Conservation (phyloP, 2,329 filamentous ascomycete genomes). For the Fusarium abutilonis region DNA sequence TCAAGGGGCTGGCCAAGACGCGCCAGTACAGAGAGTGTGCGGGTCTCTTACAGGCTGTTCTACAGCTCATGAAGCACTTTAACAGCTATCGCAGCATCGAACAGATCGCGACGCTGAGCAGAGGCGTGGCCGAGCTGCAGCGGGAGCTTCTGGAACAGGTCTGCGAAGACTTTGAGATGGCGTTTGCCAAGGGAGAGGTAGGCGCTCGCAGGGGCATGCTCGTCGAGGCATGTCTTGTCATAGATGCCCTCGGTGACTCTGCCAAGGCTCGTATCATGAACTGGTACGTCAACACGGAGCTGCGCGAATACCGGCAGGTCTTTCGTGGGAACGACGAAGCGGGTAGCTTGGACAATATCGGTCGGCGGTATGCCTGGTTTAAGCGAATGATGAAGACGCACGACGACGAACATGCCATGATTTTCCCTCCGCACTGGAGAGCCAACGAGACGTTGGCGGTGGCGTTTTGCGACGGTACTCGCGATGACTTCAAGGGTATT, state of each 20-base stretch:
- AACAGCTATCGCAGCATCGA: constrained; percentile 98
- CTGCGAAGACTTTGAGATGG: constrained; percentile 98
- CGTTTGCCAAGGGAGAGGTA: constrained; percentile 90
- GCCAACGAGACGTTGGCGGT: constrained; percentile 91
- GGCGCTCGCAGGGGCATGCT: constrained; percentile 74
- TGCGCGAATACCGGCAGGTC: constrained; percentile 94
- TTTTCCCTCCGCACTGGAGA: constrained; percentile 89
- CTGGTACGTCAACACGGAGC: constrained; percentile 98
- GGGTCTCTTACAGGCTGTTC: constrained; percentile 89
- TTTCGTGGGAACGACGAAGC: constrained; percentile 97
- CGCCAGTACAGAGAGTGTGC: constrained; percentile 96
- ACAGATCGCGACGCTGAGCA: constrained; percentile 92
- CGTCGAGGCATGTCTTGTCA: constrained; percentile 88
- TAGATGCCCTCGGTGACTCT: constrained; percentile 92
- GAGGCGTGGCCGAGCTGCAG: constrained; percentile 93
- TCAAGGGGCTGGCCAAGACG: constrained; percentile 82
- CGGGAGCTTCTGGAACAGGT: constrained; percentile 93
- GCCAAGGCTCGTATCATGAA: constrained; percentile 84
- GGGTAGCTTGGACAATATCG: constrained; percentile 95
- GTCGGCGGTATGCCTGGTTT: constrained; percentile 94
- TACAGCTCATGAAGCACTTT: constrained; percentile 98
- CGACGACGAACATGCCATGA: constrained; percentile 87
- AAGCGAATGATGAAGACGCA: constrained; percentile 94
- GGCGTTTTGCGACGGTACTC: constrained; percentile 92
- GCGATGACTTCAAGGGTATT: constrained; percentile 95